These are phyloP conservation scores for Lentithecium fluviatile DNA, from an alignment of 495 filamentous ascomycete genomes.

Conservation along the genomic window DNA sequence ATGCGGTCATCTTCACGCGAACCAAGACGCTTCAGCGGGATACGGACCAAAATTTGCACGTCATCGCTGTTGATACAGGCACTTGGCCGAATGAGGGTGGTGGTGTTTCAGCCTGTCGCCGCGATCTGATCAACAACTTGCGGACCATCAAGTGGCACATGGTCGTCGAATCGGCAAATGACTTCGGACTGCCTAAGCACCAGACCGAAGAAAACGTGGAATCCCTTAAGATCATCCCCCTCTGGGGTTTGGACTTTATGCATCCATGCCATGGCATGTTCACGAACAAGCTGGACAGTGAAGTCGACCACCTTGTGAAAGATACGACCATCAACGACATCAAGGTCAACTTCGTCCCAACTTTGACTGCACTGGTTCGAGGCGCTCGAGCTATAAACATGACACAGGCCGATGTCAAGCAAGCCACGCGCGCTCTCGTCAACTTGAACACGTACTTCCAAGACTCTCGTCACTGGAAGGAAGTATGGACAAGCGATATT, in stretches of 20 bases:
- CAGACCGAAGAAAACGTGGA: constrained; percentile 66
- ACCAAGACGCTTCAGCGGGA: constrained; percentile 49
- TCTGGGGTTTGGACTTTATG: constrained; percentile 66
- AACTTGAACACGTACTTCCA: constrained; percentile 64
- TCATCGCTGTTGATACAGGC: constrained; percentile 62
- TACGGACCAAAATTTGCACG: constrained; percentile 56
- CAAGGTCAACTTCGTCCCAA: constrained; percentile 61
- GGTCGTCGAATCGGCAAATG: constrained; percentile 64
- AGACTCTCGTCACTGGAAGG: constrained; percentile 60
- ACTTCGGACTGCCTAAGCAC: constrained; percentile 64
- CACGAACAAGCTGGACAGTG: constrained; percentile 59
- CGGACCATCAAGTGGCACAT: constrained; percentile 64
- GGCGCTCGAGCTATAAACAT: constrained; percentile 56
- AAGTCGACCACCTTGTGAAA: constrained; percentile 55
- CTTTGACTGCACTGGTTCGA: constrained; percentile 58
- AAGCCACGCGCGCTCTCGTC: constrained; percentile 57
- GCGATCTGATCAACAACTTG: constrained; percentile 65
- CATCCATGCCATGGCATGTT: constrained; percentile 65
- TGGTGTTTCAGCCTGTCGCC: constrained; percentile 66
- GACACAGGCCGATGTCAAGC: constrained; percentile 53
- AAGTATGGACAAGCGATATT: constrained; percentile 61
- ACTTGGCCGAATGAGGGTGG: constrained; percentile 68
- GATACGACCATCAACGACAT: constrained; percentile 57
- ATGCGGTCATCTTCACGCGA: constrained; percentile 51
- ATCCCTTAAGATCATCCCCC: constrained; percentile 63